Evolutionary conservation across 768 basidiomycete species (phyloP), one percentile per base, ranked within the genome.

Genomic region (Termitomyces titanicus): DNA sequence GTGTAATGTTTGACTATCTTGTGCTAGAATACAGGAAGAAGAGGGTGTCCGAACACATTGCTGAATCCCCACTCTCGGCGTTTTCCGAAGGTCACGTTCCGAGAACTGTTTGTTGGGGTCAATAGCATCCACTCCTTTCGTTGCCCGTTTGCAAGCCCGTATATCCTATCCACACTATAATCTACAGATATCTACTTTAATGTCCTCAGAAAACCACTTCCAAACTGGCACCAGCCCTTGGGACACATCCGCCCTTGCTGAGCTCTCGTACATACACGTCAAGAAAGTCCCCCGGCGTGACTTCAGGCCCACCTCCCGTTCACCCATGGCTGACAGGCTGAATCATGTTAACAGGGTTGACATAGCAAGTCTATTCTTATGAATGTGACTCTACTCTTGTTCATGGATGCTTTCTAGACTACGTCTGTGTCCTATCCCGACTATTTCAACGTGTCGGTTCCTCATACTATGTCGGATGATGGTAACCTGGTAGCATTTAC

Each of bases 221-320:
- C 51, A 57, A 61, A 54, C 57, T 53, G 57, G 57, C 25, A 35
- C 56, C 56, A 54, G 57, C 31, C 25, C 17, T 20, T 27, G 42
- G 18, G 33, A 31, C 35, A 31, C 38, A 11, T 29, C 43, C 25
- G 15, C 51, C 29, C 31, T 42, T 17, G 25, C 38, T 31, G 47
- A 38, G 22, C 35, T 45, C 22, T 45, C 57, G 33, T 59, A 49
- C 31, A 37, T 49, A 15, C 39, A 49, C 38, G 35, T 53, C 7
- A 18, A 40, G 35, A 55, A 55, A 18, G n/a, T 33, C 25, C 24
- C 45, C 8, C 51, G 44, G 31, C 31, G 24, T 22, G 29, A 48
- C 10, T 44, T 37, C 9, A 17, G 15, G 18, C 20, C 31, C 15
- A 38, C 37, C 20, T 40, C 10, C 40, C 52, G 53, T 24, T 25